These are phyloP conservation scores for Neonectria hederae DNA, from an alignment of 2,329 filamentous ascomycete species.

Conservation along the genomic window DNA sequence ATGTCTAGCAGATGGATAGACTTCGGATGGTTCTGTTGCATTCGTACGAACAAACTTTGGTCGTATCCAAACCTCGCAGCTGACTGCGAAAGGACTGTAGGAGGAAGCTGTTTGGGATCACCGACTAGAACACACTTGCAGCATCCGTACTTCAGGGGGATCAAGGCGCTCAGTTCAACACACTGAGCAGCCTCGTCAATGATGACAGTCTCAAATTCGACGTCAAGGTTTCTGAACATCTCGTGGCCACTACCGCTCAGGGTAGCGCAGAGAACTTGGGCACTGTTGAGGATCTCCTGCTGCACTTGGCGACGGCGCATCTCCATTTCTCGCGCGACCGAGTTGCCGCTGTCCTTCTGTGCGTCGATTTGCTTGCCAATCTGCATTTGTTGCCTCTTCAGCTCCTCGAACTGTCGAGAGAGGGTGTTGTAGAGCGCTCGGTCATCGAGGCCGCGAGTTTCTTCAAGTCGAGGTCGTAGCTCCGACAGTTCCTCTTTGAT, in stretches of 20 bases:
- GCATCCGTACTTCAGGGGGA: constrained; percentile 96
- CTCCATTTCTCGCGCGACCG: constrained; percentile 83
- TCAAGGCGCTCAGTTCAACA: constrained; percentile 94
- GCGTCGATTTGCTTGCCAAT: constrained; percentile 88
- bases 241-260: constrained; percentile 96
- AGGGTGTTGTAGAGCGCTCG: constrained; percentile 62
- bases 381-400: constrained; percentile 77
- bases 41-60: constrained; percentile 96
- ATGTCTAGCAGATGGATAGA: constrained; percentile 95
- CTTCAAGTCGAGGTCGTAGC: constrained; percentile 76
- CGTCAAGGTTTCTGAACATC: constrained; percentile 92
- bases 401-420: constrained; percentile 78
- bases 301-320: constrained; percentile 85
- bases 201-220: constrained; percentile 98
- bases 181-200: constrained; percentile 99
- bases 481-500: constrained; percentile 80
- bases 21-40: constrained; percentile 90
- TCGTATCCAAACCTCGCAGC: constrained; percentile 94
- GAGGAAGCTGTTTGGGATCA: constrained; percentile 96
- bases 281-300: constrained; percentile 88
- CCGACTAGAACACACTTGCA: constrained; percentile 97
- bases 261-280: constrained; percentile 93
- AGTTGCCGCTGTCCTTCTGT: constrained; percentile 85
- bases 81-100: constrained; percentile 93
- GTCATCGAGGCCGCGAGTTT: constrained; percentile 66